These are phyloP conservation scores for Gnomoniopsis smithogilvyi DNA, from an alignment of 2,329 filamentous ascomycete species.

Conservation along the genomic window DNA sequence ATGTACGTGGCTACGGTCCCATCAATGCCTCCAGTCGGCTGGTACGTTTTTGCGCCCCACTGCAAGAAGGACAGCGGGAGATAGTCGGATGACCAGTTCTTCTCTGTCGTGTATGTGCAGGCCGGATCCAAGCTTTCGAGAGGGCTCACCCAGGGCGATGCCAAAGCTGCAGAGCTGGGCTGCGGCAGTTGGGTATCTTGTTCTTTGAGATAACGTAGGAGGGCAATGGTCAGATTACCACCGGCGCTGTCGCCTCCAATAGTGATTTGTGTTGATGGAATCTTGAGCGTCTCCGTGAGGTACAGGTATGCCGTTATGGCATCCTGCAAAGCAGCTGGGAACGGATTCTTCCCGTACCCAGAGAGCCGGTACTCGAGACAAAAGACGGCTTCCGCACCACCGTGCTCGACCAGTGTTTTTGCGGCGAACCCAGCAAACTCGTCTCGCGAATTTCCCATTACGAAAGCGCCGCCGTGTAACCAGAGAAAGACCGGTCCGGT, in stretches of 20 bases:
- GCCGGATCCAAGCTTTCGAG: slow-evolving; percentile 14
- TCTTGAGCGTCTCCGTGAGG: slow-evolving; percentile 33
- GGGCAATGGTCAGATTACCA: slow-evolving; percentile 36
- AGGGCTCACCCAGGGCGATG: slow-evolving; percentile 20
- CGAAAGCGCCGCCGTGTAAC: slow-evolving; percentile 4
- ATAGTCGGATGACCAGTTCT: slow-evolving; percentile 32
- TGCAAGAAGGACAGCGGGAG: slow-evolving; percentile 31
- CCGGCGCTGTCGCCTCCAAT: slow-evolving; percentile 45
- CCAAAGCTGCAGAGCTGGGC: slow-evolving; percentile 37
- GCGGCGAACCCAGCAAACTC: neutral
- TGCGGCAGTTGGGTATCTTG: slow-evolving; percentile 29
- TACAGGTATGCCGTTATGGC: slow-evolving; percentile 35
- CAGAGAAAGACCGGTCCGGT: neutral
- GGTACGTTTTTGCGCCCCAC: slow-evolving; percentile 37
- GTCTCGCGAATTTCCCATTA: neutral
- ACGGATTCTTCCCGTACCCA: slow-evolving; percentile 34
- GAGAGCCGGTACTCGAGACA: slow-evolving; percentile 43
- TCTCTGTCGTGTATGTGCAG: slow-evolving; percentile 17
- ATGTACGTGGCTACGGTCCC: neutral
- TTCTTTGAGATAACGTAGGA: slow-evolving; percentile 42
- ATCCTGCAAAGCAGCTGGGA: slow-evolving; percentile 46
- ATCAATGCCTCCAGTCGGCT: neutral
- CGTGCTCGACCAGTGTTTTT: slow-evolving; percentile 20
- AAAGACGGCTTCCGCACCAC: slow-evolving; percentile 33
- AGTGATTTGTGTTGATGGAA: slow-evolving; percentile 35